Percentiles rank a stretch among this genome's conserved stretches.
phyloP scores from a whole-genome alignment of 495 filamentous ascomycete species.

The Aspergillus sclerotioniger region DNA sequence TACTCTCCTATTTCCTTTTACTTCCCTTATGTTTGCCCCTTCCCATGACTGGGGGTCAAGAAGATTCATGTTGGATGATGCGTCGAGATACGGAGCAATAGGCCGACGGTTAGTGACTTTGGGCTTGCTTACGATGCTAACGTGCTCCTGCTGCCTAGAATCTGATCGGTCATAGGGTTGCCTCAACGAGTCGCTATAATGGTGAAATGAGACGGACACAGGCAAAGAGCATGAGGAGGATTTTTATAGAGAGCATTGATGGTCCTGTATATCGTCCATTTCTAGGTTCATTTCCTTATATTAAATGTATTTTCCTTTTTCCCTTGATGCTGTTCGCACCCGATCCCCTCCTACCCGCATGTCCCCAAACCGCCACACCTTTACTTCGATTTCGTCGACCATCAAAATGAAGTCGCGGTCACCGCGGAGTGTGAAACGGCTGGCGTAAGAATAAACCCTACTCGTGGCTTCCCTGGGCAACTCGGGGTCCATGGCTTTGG shows the following conservation, averaged over 20 bases:
- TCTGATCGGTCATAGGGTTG: conserved; percentile 9
- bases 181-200: conserved; percentile 13
- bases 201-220: conserved; percentile 9
- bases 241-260: conserved; percentile 19
- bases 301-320: conserved; percentile 31
- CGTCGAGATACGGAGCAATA: not conserved
- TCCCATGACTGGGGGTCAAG: not conserved
- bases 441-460: conserved; percentile 9
- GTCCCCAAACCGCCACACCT: conserved; percentile 21
- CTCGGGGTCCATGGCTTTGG: conserved; percentile 13
- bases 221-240: not conserved
- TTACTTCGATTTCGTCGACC: conserved; percentile 14
- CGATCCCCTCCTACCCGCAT: not conserved
- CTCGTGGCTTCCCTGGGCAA: conserved; percentile 13
- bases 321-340: not conserved
- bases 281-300: conserved; percentile 36
- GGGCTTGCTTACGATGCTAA: conserved; percentile 18
- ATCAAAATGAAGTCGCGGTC: conserved; percentile 18
- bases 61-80: conserved; percentile 1
- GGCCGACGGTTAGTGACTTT: conserved; percentile 3
- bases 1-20: conserved; percentile 13
- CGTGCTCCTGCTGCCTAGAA: conserved; percentile 15
- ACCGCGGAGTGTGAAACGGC: conserved; percentile 13
- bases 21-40: conserved; percentile 5
- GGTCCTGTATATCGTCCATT: conserved; percentile 26